These are phyloP conservation scores for Phytomonas sp. DNA, from an alignment of 208 protist genomes.

Conservation along the genomic window DNA sequence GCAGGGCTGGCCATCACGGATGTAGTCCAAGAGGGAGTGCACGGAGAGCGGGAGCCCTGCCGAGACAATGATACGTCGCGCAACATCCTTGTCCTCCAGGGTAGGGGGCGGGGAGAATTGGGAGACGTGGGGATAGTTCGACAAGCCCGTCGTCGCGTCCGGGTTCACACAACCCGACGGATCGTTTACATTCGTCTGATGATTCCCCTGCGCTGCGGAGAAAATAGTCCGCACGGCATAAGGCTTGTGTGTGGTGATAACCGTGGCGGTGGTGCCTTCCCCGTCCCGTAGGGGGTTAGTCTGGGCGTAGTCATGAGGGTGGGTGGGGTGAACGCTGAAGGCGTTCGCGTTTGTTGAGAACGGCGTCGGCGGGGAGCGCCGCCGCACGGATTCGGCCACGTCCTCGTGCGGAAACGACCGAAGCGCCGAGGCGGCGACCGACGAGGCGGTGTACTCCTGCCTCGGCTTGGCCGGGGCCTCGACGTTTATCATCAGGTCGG, in stretches of 20 bases:
- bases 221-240: slow-evolving; percentile 5
- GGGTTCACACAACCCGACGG: not conserved
- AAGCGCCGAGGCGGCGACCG: slow-evolving; percentile 19
- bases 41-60: slow-evolving; percentile 53
- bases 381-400: not conserved
- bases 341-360: not conserved
- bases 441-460: slow-evolving; percentile 8
- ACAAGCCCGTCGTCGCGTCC: too few relatives aligned
- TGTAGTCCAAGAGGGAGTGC: slow-evolving; percentile 36
- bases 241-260: not conserved
- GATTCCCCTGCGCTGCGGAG: not conserved
- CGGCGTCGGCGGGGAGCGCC: not conserved
- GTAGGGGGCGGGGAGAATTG: too few relatives aligned
- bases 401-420: slow-evolving; percentile 9
- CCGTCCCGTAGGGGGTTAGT: too few relatives aligned
- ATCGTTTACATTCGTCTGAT: not conserved
- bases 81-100: slow-evolving; percentile 32
- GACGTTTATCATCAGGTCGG: not conserved
- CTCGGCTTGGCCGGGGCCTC: not conserved
- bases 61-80: slow-evolving; percentile 47
- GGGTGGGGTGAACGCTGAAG: not conserved
- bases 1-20: slow-evolving; percentile 43
- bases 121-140: too few relatives aligned
- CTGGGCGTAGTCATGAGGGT: too few relatives aligned
- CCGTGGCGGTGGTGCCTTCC: not conserved